Evolutionary conservation across 1,139 yeast species (phyloP).

Genomic region (Scheffersomyces parashehatae): DNA sequence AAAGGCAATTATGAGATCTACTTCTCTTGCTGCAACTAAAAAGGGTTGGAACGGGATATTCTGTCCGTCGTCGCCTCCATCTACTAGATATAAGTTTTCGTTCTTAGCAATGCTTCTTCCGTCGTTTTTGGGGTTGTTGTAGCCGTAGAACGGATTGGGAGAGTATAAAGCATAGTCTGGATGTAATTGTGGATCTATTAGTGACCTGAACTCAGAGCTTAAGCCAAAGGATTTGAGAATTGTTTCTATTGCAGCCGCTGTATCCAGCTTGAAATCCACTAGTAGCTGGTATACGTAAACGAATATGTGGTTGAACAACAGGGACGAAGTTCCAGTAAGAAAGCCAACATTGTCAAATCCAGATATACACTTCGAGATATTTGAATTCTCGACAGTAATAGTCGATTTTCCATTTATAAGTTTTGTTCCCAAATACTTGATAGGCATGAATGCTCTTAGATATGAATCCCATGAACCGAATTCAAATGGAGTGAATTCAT

Average conservation of each 20-base stretch:
- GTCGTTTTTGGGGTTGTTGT: constrained; percentile 6
- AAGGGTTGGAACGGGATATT: constrained; percentile 45
- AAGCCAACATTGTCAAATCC: constrained; percentile 77
- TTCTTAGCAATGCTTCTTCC: constrained; percentile 12
- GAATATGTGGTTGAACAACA: constrained; percentile 61
- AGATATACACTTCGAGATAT: constrained; percentile 42
- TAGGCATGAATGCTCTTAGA: constrained; percentile 51
- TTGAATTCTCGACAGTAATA: constrained; percentile 21
- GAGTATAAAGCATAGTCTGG: constrained; percentile 71
- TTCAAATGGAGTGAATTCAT: constrained; percentile 66
- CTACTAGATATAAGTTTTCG: constrained; percentile 34
- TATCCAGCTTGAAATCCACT: constrained; percentile 36
- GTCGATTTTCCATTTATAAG: constrained; percentile 31
- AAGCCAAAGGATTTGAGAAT: constrained; percentile 52
- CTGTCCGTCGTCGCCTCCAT: constrained; percentile 49
- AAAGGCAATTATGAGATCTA: constrained; percentile 37
- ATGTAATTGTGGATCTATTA: constrained; percentile 29
- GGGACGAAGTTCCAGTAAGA: constrained; percentile 71
- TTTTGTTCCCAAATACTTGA: constrained; percentile 55
- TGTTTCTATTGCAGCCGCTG: constrained; percentile 41
- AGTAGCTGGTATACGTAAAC: constrained; percentile 46
- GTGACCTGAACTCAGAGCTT: constrained; percentile 21
- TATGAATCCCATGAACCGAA: constrained; percentile 68
- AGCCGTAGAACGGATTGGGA: constrained; percentile 73
- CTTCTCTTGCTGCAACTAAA: constrained; percentile 25